Percentiles rank a stretch among this genome's conserved stretches.
Conservation (phyloP, 495 filamentous ascomycete species). For the Penicillium steckii region DNA sequence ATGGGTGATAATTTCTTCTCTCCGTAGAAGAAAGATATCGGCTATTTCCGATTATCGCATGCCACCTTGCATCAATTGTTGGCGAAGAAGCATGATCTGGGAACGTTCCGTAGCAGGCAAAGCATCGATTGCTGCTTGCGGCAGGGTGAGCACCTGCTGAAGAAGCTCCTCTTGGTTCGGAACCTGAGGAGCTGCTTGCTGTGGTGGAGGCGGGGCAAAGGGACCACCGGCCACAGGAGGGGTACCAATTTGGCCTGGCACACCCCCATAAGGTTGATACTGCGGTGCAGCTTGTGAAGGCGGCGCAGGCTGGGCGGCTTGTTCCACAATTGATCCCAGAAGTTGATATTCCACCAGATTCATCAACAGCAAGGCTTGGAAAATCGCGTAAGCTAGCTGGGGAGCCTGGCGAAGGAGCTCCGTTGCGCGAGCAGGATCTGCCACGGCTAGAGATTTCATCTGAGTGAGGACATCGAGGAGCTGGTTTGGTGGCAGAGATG, state of each 20-base stretch:
- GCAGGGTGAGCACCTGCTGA: slow-evolving; percentile 71
- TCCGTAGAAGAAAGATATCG: too few relatives aligned
- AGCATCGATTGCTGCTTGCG: slow-evolving; percentile 71
- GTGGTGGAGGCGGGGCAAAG: slow-evolving; percentile 47
- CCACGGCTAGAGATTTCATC: slow-evolving; percentile 84
- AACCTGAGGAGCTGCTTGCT: slow-evolving; percentile 42
- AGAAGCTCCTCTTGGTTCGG: slow-evolving; percentile 66
- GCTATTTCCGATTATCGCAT: slow-evolving; percentile 32
- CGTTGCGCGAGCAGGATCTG: slow-evolving; percentile 78
- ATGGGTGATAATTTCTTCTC: too few relatives aligned
- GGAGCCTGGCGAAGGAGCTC: slow-evolving; percentile 87
- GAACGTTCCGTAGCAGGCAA: slow-evolving; percentile 68
- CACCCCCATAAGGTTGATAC: slow-evolving; percentile 33
- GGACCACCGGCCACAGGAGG: slow-evolving; percentile 59
- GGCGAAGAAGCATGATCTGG: slow-evolving; percentile 72
- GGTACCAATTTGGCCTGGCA: slow-evolving; percentile 49
- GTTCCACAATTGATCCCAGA: slow-evolving; percentile 57
- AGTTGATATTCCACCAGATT: slow-evolving; percentile 75
- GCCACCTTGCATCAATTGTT: slow-evolving; percentile 50
- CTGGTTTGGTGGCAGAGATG: slow-evolving; percentile 79
- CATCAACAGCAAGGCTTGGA: slow-evolving; percentile 92
- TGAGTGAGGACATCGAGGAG: slow-evolving; percentile 91
- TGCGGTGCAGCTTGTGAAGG: slow-evolving; percentile 32
- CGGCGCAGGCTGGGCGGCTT: slow-evolving; percentile 42
- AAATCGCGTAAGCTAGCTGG: slow-evolving; percentile 92